phyloP scores from a whole-genome alignment of 2,329 filamentous ascomycete genomes.

The Stagonosporopsis rhizophila region DNA sequence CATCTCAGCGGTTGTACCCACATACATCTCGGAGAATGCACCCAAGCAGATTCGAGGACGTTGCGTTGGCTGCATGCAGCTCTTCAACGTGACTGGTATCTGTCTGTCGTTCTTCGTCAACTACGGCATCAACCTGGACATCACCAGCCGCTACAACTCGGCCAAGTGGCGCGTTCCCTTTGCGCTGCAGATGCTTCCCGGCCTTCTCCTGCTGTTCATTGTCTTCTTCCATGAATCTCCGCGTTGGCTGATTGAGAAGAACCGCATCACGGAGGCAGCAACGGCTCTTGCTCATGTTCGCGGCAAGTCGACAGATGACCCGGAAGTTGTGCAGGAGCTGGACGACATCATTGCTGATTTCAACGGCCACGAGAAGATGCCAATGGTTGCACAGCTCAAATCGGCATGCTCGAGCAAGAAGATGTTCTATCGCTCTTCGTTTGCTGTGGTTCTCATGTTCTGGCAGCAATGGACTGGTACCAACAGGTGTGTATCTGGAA shows the following conservation, averaged over 20 bases:
- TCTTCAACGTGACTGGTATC: slow-evolving; percentile 55
- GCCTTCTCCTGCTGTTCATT: slow-evolving; percentile 57
- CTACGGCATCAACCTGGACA: slow-evolving; percentile 57
- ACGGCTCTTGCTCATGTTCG: slow-evolving; percentile 51
- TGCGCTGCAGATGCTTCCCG: slow-evolving; percentile 61
- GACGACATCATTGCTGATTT: slow-evolving; percentile 54
- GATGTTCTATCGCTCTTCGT: slow-evolving; percentile 51
- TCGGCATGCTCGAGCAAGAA: slow-evolving; percentile 48
- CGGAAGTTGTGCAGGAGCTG: slow-evolving; percentile 49
- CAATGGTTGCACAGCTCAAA: slow-evolving; percentile 49
- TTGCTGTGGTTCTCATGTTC: slow-evolving; percentile 55
- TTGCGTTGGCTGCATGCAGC: slow-evolving; percentile 50
- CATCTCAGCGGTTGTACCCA: slow-evolving; percentile 53
- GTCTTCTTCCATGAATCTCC: slow-evolving; percentile 61
- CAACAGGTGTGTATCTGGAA: background rate
- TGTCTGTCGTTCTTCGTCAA: slow-evolving; percentile 62
- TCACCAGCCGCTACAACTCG: slow-evolving; percentile 50
- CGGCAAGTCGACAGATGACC: slow-evolving; percentile 44
- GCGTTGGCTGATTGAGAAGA: slow-evolving; percentile 63
- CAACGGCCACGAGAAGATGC: slow-evolving; percentile 52
- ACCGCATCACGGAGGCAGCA: slow-evolving; percentile 54
- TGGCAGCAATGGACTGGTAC: slow-evolving; percentile 52
- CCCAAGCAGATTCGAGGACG: slow-evolving; percentile 52
- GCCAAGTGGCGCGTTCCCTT: slow-evolving; percentile 63
- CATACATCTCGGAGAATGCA: slow-evolving; percentile 55